A percentile compares a stretch with the other conserved stretches of the same genome.
Conservation (phyloP, 345 rosid species). For the Gossypioides kirkii region DNA sequence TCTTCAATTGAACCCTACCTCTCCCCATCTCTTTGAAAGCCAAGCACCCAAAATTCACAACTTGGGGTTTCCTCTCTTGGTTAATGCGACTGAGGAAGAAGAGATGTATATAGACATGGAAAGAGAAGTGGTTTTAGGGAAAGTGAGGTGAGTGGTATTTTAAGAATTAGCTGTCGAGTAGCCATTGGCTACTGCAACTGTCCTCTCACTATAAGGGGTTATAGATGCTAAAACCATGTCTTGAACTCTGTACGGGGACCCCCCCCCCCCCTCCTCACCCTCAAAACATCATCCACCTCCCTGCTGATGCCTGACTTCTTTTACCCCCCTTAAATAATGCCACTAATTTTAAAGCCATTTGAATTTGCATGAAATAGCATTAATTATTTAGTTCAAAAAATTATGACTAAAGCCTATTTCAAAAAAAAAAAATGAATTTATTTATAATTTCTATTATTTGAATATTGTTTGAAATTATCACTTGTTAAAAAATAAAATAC, state of each 20-base stretch:
- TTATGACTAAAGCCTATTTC: no score
- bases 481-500: no score
- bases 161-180: conserved; percentile 24
- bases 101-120: conserved; percentile 26
- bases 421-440: no score
- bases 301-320: neutral
- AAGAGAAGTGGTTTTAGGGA: conserved; percentile 9
- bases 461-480: no score
- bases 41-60: neutral
- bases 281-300: neutral
- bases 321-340: neutral
- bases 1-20: conserved; percentile 85
- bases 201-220: neutral
- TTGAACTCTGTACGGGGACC: neutral
- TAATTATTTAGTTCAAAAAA: no score
- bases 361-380: no score
- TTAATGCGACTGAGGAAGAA: conserved; percentile 14
- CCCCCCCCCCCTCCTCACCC: neutral
- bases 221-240: neutral
- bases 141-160: conserved; percentile 24
- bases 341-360: no score
- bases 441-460: no score
- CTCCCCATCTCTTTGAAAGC: conserved; percentile 45
- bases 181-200: conserved; percentile 18
- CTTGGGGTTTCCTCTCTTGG: conserved; percentile 3